Conservation (phyloP, 2,329 filamentous ascomycete species). For the Fusarium subglutinans region DNA sequence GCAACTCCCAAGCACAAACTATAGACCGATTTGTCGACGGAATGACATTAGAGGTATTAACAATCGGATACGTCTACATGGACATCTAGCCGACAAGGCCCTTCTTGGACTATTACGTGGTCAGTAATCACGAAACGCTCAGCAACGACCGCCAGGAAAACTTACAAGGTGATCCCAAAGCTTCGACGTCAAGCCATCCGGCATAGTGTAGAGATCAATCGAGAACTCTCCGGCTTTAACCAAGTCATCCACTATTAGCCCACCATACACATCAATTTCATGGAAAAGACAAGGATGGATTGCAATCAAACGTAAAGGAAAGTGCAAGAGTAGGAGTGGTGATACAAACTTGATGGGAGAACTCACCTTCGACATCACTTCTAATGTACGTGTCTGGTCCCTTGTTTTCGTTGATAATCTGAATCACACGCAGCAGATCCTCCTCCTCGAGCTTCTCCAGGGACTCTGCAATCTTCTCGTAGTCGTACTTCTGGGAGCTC, state of each 20-base stretch:
- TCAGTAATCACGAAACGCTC: slow-evolving; percentile 2
- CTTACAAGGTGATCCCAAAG: slow-evolving; percentile 86
- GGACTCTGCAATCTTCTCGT: slow-evolving; percentile 95
- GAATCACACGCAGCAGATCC: slow-evolving; percentile 91
- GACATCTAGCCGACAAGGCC: slow-evolving; percentile 49
- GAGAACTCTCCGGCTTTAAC: slow-evolving; percentile 89
- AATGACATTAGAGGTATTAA: slow-evolving; percentile 31
- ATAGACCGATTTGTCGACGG: slow-evolving; percentile 26
- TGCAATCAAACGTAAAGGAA: neutral
- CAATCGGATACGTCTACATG: slow-evolving; percentile 21
- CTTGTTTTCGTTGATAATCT: slow-evolving; percentile 99
- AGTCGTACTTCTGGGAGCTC: slow-evolving; percentile 79
- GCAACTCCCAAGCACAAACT: slow-evolving; percentile 33
- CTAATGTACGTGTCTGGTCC: slow-evolving; percentile 93
- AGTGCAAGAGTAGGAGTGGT: neutral
- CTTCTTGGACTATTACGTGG: slow-evolving; percentile 50
- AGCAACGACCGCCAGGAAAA: neutral
- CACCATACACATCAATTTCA: slow-evolving; percentile 46
- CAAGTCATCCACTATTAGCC: slow-evolving; percentile 51
- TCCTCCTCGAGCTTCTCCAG: slow-evolving; percentile 91
- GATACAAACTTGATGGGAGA: neutral
- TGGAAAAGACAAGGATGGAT: slow-evolving; percentile 28
- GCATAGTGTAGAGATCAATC: slow-evolving; percentile 97
- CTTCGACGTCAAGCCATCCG: slow-evolving; percentile 87
- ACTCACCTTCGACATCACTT: slow-evolving; percentile 93